Conservation (phyloP, 208 protist species). For the Trypanosomatidae sp. region DNA sequence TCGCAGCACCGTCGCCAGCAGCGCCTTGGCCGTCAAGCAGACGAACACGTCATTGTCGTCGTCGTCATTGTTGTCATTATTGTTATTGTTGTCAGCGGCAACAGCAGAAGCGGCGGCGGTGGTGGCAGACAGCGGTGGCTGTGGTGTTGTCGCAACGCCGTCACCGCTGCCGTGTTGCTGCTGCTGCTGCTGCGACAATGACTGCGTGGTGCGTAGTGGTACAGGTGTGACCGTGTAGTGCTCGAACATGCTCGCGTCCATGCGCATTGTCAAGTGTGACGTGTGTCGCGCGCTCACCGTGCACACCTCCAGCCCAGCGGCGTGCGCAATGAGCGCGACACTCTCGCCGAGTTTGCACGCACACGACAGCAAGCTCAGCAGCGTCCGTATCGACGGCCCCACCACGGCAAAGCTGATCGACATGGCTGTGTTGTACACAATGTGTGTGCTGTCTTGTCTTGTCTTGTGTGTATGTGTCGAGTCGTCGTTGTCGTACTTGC, state of each 20-base stretch:
- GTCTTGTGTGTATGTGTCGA: too few relatives aligned
- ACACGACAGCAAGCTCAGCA: constrained; percentile 22
- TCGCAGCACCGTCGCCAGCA: constrained; percentile 25
- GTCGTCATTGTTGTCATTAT: neutral
- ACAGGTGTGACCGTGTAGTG: constrained; percentile 10
- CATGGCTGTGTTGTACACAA: constrained; percentile 5
- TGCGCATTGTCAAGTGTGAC: constrained; percentile 20
- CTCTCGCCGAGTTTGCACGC: constrained; percentile 17
- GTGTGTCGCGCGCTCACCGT: constrained; percentile 12
- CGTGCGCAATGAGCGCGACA: constrained; percentile 19
- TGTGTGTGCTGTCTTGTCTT: too few relatives aligned
- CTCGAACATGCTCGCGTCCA: constrained; percentile 15
- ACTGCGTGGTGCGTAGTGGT: too few relatives aligned
- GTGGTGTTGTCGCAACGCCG: neutral
- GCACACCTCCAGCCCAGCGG: constrained; percentile 20
- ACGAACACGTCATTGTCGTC: constrained; percentile 2
- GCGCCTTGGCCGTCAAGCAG: constrained; percentile 18
- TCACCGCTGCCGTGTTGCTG: neutral
- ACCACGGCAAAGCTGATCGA: constrained; percentile 25
- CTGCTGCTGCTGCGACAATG: neutral
- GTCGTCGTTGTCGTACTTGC: too few relatives aligned
- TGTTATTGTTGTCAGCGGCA: neutral
- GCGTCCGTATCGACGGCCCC: constrained; percentile 14
- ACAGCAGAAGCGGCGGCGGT: neutral
- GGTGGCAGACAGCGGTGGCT: neutral